Conservation (phyloP, 257 asterid genomes). For the Plectranthus barbatus region DNA sequence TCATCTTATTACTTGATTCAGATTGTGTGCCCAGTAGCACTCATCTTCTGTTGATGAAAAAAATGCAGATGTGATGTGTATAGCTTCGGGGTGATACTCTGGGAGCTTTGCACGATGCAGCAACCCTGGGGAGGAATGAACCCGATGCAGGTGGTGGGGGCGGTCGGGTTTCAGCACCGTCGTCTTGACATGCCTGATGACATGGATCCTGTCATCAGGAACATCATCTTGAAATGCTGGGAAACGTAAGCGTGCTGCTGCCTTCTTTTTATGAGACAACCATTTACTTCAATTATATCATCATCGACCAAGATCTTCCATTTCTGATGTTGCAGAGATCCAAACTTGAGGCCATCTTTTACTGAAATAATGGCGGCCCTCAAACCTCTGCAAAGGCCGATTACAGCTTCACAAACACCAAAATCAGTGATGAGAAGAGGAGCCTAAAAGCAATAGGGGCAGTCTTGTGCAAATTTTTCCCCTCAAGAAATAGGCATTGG, state of each 20-base stretch:
- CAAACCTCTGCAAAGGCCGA: conserved; percentile 79
- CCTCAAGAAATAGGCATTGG: too few species aligned
- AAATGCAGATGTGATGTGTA: conserved; percentile 81
- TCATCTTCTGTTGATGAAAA: neutral
- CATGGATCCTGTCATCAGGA: conserved; percentile 66
- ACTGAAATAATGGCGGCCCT: conserved; percentile 80
- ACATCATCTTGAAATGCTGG: conserved; percentile 77
- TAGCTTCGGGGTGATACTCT: conserved; percentile 83
- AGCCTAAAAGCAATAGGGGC: conserved; percentile 38
- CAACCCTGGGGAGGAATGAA: conserved; percentile 99
- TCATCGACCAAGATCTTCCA: too few species aligned
- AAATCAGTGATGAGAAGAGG: conserved; percentile 40
- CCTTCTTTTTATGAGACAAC: too few species aligned
- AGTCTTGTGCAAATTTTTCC: conserved; percentile 27
- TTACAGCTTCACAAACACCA: conserved; percentile 40
- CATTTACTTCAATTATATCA: too few species aligned
- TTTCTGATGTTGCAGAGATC: conserved; percentile 47
- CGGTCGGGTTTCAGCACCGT: conserved; percentile 94
- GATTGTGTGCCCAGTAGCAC: neutral
- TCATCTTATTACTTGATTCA: conserved; percentile 1
- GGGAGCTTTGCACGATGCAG: conserved; percentile 90
- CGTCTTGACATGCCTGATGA: conserved; percentile 88
- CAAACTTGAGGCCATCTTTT: conserved; percentile 75
- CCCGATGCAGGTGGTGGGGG: conserved; percentile 98
- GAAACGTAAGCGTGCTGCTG: conserved; percentile 63